Evolutionary conservation across 1,139 yeast genomes (phyloP).

Genomic region (Debaryomyces fabryi): DNA sequence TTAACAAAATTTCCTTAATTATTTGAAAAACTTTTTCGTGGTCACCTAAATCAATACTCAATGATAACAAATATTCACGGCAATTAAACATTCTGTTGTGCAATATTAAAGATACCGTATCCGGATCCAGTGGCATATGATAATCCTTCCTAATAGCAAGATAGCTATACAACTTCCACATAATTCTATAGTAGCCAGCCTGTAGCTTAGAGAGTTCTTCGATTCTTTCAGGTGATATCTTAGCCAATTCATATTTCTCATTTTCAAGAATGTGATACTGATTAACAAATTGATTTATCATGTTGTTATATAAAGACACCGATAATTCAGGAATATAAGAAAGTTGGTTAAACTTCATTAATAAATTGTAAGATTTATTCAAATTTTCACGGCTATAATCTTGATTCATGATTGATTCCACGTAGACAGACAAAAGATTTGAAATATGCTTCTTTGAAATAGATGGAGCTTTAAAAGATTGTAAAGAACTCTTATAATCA

Average conservation of each 20-base stretch:
- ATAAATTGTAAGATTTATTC: slow-evolving; percentile 28
- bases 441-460: slow-evolving; percentile 29
- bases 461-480: slow-evolving; percentile 17
- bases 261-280: slow-evolving; percentile 23
- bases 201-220: slow-evolving; percentile 18
- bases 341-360: slow-evolving; percentile 33
- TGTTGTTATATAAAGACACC: slow-evolving; percentile 31
- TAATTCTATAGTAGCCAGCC: slow-evolving; percentile 15
- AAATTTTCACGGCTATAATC: slow-evolving; percentile 19
- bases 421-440: slow-evolving; percentile 33
- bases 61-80: slow-evolving; percentile 35
- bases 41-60: slow-evolving; percentile 40
- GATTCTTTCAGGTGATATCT: slow-evolving; percentile 7
- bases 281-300: slow-evolving; percentile 31
- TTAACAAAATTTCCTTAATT: slow-evolving; percentile 40
- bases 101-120: slow-evolving; percentile 10
- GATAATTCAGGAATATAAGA: slow-evolving; percentile 44
- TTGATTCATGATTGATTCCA: slow-evolving; percentile 27
- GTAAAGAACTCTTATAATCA: slow-evolving; percentile 29
- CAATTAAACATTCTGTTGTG: slow-evolving; percentile 21
- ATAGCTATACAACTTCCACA: slow-evolving; percentile 41
- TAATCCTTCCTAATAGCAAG: slow-evolving; percentile 44
- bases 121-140: slow-evolving; percentile 18
- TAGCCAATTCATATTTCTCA: slow-evolving; percentile 7
- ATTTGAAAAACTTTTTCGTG: slow-evolving; percentile 40